Conservation (phyloP, 768 basidiomycete species). For the Mycena venus region DNA sequence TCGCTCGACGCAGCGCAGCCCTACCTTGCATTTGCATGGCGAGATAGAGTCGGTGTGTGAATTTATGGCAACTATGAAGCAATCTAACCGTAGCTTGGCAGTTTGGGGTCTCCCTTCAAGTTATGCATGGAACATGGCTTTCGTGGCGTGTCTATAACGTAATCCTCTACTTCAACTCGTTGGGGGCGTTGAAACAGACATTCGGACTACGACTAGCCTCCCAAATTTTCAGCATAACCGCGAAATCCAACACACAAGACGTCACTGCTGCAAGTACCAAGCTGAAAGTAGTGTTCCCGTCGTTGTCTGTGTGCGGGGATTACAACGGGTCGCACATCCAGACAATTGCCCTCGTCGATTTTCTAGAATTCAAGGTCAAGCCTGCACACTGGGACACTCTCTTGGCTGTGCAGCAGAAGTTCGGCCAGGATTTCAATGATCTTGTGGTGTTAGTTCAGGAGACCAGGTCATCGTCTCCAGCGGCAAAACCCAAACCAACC, state of each 20-base stretch:
- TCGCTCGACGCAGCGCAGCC: constrained; percentile 38
- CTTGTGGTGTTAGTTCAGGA: constrained; percentile 76
- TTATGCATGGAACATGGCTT: constrained; percentile 92
- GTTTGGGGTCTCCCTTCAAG: constrained; percentile 76
- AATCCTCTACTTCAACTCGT: constrained; percentile 58
- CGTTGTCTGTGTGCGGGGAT: constrained; percentile 72
- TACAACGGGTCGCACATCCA: constrained; percentile 65
- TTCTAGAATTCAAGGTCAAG: constrained; percentile 80
- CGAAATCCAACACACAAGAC: constrained; percentile 55
- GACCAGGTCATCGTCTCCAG: constrained; percentile 55
- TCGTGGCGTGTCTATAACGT: constrained; percentile 76
- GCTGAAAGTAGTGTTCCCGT: constrained; percentile 76
- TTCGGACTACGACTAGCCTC: constrained; percentile 79
- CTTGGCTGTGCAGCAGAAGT: constrained; percentile 88
- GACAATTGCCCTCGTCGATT: constrained; percentile 72
- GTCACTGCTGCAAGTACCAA: constrained; percentile 57
- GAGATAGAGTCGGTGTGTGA: constrained; percentile 52
- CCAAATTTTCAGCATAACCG: constrained; percentile 71
- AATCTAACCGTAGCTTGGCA: not conserved
- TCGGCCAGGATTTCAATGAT: constrained; percentile 91
- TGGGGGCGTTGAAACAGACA: constrained; percentile 9
- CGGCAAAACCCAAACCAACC: constrained; percentile 27
- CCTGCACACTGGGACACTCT: constrained; percentile 89
- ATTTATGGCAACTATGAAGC: not conserved
- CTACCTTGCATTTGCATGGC: constrained; percentile 65